These are phyloP conservation scores for Neurospora tetrasperma DNA, from an alignment of 495 filamentous ascomycete species.

Conservation along the genomic window DNA sequence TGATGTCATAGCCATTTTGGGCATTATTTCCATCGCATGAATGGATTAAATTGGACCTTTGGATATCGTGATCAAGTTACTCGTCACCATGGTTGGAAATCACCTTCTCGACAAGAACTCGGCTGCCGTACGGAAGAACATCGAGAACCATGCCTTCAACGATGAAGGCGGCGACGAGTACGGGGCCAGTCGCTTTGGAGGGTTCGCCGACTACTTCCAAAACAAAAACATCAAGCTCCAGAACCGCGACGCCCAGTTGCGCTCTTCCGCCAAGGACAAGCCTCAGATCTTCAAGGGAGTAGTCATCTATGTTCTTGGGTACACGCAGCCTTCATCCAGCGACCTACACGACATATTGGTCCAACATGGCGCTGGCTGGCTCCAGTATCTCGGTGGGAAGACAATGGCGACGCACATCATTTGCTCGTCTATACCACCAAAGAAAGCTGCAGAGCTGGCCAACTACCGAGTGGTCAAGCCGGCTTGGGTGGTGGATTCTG, in stretches of 20 bases:
- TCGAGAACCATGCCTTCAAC: conserved; percentile 54
- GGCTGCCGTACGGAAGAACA: conserved; percentile 67
- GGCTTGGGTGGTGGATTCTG: conserved; percentile 89
- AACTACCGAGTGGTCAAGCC: conserved; percentile 89
- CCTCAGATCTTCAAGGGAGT: conserved; percentile 82
- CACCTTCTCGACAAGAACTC: conserved; percentile 62
- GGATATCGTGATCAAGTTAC: background rate
- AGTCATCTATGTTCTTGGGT: conserved; percentile 84
- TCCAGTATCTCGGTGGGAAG: conserved; percentile 92
- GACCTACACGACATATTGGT: conserved; percentile 71
- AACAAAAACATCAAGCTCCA: conserved; percentile 94
- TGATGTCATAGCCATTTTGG: background rate
- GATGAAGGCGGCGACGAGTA: conserved; percentile 86
- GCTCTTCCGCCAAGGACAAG: conserved; percentile 51
- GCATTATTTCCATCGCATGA: background rate
- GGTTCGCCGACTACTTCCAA: conserved; percentile 81
- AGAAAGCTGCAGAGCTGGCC: conserved; percentile 78
- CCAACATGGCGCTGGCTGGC: conserved; percentile 80
- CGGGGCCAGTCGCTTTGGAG: conserved; percentile 73
- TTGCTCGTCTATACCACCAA: conserved; percentile 77
- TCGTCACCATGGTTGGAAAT: conserved; percentile 57
- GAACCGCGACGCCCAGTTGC: conserved; percentile 77
- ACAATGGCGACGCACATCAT: conserved; percentile 93
- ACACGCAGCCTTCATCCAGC: conserved; percentile 54
- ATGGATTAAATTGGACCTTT: conserved; percentile 7